A percentile compares a stretch with the other conserved stretches of the same genome.
Evolutionary conservation across 140 eudicot species (phyloP).

Genomic region (Erigeron philadelphicus): DNA sequence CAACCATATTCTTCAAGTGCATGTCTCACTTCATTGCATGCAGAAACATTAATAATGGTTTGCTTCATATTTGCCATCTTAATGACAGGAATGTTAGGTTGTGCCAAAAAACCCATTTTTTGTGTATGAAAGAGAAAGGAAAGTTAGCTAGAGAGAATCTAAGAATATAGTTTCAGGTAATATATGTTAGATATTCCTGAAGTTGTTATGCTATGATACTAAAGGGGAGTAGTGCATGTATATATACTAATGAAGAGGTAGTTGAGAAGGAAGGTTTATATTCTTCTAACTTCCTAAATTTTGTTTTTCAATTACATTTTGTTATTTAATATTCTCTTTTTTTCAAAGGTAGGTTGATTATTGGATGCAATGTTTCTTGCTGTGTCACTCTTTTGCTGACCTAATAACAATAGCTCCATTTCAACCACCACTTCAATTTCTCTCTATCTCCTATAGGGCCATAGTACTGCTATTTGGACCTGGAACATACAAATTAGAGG

Average conservation of each 20-base stretch:
- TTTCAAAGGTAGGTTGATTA: constrained; percentile 23
- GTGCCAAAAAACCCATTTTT: constrained; percentile 26
- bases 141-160: constrained; percentile 22
- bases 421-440: constrained; percentile 21
- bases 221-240: constrained; percentile 23
- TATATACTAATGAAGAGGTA: constrained; percentile 24
- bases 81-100: constrained; percentile 33
- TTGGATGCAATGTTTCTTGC: constrained; percentile 30
- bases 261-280: constrained; percentile 20
- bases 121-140: constrained; percentile 19
- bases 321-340: not conserved
- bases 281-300: constrained; percentile 18
- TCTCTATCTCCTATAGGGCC: too few species aligned
- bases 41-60: constrained; percentile 13
- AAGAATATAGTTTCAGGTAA: constrained; percentile 19
- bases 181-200: constrained; percentile 9
- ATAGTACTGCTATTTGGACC: too few species aligned
- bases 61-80: constrained; percentile 29
- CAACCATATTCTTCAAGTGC: constrained; percentile 45
- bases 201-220: constrained; percentile 24
- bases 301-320: not conserved
- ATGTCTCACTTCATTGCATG: constrained; percentile 33
- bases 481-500: too few species aligned
- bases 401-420: constrained; percentile 23
- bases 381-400: constrained; percentile 33